Conservation (phyloP, 345 rosid genomes). For the Citrus glauca region DNA sequence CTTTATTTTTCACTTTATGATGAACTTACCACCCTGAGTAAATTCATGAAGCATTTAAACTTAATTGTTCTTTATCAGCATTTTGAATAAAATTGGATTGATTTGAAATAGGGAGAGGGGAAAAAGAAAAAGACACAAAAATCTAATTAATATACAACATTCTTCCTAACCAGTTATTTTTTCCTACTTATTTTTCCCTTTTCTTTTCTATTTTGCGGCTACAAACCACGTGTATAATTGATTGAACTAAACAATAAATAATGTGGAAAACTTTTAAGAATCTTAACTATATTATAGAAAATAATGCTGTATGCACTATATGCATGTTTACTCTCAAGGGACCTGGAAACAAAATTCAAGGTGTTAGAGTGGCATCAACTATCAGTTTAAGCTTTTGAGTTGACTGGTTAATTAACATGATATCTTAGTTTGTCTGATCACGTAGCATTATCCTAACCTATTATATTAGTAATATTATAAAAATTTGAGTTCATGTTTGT, state of each 20-base stretch:
- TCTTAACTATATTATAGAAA: neutral
- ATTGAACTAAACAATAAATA: neutral
- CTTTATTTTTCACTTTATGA: neutral
- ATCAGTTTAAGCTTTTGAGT: neutral
- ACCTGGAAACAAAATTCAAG: neutral
- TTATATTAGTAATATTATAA: neutral
- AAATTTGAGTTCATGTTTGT: neutral
- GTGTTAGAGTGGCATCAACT: neutral
- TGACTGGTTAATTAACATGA: neutral
- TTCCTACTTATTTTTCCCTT: neutral
- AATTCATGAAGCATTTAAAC: neutral
- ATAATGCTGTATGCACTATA: neutral
- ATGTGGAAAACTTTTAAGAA: neutral
- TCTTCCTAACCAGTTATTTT: neutral
- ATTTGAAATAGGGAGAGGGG: neutral
- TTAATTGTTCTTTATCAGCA: neutral
- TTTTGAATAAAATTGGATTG: neutral
- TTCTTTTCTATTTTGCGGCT: neutral
- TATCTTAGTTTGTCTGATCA: neutral
- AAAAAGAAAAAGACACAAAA: neutral
- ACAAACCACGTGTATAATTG: neutral
- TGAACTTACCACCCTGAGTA: neutral
- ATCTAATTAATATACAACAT: neutral
- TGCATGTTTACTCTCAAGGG: neutral
- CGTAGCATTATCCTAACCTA: neutral